These are phyloP conservation scores for Patellifolia procumbens DNA, from an alignment of 179 eudicot species.

Conservation along the genomic window DNA sequence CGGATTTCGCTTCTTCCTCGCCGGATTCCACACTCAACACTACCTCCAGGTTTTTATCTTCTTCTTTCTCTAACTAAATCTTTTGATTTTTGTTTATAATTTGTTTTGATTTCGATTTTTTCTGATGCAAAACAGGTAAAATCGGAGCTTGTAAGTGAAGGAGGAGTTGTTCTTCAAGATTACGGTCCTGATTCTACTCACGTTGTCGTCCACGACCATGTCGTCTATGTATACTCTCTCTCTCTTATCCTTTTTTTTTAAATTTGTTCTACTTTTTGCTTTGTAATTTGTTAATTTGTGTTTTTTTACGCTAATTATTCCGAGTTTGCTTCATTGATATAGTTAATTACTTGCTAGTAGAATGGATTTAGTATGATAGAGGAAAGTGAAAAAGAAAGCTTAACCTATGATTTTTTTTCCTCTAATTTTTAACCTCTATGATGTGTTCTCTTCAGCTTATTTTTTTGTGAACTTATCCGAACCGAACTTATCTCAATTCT, in stretches of 20 bases:
- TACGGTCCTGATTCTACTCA: conserved; percentile 64
- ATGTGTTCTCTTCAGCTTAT: too few relatives aligned
- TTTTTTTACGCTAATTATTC: background rate
- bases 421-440: too few relatives aligned
- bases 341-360: background rate
- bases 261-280: background rate
- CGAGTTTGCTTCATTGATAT: background rate
- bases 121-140: conserved; percentile 42
- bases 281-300: background rate
- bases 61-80: background rate
- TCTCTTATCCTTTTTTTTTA: background rate
- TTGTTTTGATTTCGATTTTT: background rate
- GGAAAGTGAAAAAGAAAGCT: background rate
- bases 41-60: conserved; percentile 31
- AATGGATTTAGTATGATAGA: background rate
- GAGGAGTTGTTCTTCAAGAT: conserved; percentile 59
- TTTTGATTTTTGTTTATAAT: too few relatives aligned
- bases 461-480: too few relatives aligned
- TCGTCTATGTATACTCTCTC: conserved; percentile 43
- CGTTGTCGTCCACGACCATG: conserved; percentile 64
- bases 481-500: too few relatives aligned
- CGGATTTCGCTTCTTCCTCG: conserved; percentile 38
- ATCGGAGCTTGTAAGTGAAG: conserved; percentile 54
- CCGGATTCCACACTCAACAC: conserved; percentile 31
- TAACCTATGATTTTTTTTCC: too few relatives aligned